These are phyloP conservation scores for Pichia kudriavzevii DNA, from an alignment of 1,139 yeast genomes.

Conservation along the genomic window DNA sequence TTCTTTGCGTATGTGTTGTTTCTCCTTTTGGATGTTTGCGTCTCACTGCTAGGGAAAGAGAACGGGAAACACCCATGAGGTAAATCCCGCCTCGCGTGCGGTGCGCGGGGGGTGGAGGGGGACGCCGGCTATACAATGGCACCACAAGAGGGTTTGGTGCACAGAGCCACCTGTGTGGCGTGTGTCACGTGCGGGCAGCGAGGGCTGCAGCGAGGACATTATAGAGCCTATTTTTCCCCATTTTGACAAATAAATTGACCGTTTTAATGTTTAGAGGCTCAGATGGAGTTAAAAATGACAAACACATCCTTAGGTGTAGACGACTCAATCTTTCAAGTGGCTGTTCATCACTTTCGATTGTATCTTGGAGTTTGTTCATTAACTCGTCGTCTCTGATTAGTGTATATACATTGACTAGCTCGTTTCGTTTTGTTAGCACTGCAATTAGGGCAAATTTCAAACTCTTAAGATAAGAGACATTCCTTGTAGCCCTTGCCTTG, in stretches of 20 bases:
- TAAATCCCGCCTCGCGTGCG: constrained; percentile 7
- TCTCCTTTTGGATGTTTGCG: too few relatives aligned
- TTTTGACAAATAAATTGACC: neutral
- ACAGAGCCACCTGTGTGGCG: too few relatives aligned
- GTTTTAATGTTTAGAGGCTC: neutral
- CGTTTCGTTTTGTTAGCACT: constrained; percentile 2
- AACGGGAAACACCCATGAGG: too few relatives aligned
- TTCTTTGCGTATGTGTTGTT: too few relatives aligned
- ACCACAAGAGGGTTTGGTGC: too few relatives aligned
- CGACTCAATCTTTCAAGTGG: too few relatives aligned
- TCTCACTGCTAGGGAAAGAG: too few relatives aligned
- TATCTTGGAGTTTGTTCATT: neutral
- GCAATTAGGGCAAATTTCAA: constrained; percentile 3
- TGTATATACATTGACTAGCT: constrained; percentile 2
- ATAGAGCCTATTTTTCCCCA: neutral
- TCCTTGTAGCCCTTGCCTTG: constrained; percentile 8
- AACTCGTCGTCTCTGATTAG: neutral
- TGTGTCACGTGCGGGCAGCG: constrained; percentile 3
- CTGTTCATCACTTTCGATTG: too few relatives aligned
- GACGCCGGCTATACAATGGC: too few relatives aligned
- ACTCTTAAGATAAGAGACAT: constrained; percentile 3
- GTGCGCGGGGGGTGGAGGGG: constrained; percentile 5
- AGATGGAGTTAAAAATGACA: too few relatives aligned
- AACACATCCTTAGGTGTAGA: too few relatives aligned
- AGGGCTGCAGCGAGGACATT: constrained; percentile 1